Evolutionary conservation across 2,329 filamentous ascomycete species (phyloP).

Genomic region (Canariomyces notabilis): DNA sequence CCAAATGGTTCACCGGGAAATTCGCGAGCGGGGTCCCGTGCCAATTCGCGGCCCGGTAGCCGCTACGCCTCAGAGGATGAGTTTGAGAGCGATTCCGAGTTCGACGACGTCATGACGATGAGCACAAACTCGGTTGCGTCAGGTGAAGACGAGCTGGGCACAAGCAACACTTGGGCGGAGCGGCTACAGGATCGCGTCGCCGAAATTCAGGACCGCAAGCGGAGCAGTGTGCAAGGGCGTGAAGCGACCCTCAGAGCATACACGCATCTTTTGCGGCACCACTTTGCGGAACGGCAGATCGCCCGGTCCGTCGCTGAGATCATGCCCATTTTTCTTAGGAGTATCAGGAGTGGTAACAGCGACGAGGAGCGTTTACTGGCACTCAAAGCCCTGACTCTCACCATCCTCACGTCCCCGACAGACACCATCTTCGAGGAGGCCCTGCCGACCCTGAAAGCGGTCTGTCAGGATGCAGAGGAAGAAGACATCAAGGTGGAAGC

Average conservation of each 20-base stretch:
- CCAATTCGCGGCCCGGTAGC: slow-evolving; percentile 55
- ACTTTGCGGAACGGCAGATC: slow-evolving; percentile 61
- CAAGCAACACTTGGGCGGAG: slow-evolving; percentile 55
- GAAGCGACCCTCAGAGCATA: slow-evolving; percentile 60
- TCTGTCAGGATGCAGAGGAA: slow-evolving; percentile 63
- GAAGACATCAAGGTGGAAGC: slow-evolving; percentile 61
- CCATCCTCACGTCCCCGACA: slow-evolving; percentile 61
- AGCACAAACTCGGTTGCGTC: slow-evolving; percentile 49
- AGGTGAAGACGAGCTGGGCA: slow-evolving; percentile 59
- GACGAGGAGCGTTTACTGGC: slow-evolving; percentile 65
- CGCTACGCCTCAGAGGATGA: slow-evolving; percentile 62
- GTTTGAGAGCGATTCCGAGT: slow-evolving; percentile 48
- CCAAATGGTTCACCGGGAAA: slow-evolving; percentile 53
- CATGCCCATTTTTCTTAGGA: slow-evolving; percentile 61
- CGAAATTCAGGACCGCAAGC: slow-evolving; percentile 69
- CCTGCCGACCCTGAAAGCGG: slow-evolving; percentile 52
- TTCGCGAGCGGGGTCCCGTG: slow-evolving; percentile 54
- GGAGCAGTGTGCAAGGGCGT: slow-evolving; percentile 66
- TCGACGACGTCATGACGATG: slow-evolving; percentile 43
- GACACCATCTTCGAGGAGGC: slow-evolving; percentile 62
- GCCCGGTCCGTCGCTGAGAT: slow-evolving; percentile 56
- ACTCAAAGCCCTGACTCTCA: slow-evolving; percentile 66
- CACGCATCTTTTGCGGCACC: slow-evolving; percentile 60
- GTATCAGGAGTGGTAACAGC: slow-evolving; percentile 63
- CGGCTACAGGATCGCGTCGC: slow-evolving; percentile 62